Evolutionary conservation across 495 filamentous ascomycete species (phyloP).

Genomic region (Corynascus novoguineensis): DNA sequence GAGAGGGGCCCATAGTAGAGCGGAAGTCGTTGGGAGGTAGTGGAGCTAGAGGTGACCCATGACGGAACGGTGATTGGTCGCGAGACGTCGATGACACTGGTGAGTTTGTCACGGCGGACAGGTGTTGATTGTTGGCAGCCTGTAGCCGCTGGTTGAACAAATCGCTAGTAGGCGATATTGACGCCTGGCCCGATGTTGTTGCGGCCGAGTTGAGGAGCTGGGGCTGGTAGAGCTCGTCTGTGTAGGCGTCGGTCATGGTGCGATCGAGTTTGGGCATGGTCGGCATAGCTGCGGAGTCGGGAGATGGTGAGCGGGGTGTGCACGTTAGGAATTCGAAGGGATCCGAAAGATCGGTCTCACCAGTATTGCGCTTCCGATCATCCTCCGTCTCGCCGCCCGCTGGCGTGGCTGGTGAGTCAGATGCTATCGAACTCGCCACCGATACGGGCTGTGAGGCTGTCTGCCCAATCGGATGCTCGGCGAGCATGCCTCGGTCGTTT

Average conservation of each 20-base stretch:
- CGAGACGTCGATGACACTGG: constrained; percentile 49
- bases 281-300: constrained; percentile 43
- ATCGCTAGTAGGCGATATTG: constrained; percentile 54
- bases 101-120: constrained; percentile 51
- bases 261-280: constrained; percentile 73
- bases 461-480: constrained; percentile 34
- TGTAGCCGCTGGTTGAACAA: constrained; percentile 70
- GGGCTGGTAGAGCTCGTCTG: constrained; percentile 84
- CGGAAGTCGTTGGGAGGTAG: constrained; percentile 42
- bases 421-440: constrained; percentile 45
- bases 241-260: constrained; percentile 78
- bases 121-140: constrained; percentile 67
- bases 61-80: constrained; percentile 77
- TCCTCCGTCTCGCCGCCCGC: constrained; percentile 44
- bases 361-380: constrained; percentile 42
- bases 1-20: constrained; percentile 29
- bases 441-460: constrained; percentile 40
- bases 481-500: constrained; percentile 34
- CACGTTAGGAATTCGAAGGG: constrained; percentile 48
- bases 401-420: constrained; percentile 54
- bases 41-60: constrained; percentile 62
- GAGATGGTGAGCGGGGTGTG: constrained; percentile 37
- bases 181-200: constrained; percentile 41
- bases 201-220: constrained; percentile 49
- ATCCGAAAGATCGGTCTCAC: constrained; percentile 38